Base-by-base conservation (phyloP, 2,329 filamentous ascomycete species). In the Nothophaeocryptopus gaeumannii region DNA sequence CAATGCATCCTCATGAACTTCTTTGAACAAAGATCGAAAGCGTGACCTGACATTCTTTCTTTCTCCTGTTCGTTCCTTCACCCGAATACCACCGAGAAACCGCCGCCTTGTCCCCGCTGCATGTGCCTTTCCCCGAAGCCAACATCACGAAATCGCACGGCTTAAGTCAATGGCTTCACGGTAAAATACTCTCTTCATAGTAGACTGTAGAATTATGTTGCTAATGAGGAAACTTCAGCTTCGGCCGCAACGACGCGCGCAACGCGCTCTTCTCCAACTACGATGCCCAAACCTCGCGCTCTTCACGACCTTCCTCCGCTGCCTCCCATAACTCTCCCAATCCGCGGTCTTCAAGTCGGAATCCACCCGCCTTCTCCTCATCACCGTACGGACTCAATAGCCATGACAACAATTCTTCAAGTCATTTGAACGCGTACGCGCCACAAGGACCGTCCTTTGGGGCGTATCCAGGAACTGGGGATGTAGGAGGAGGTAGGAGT, bases 221-320 rank as follows among this genome's bases (percentile, higher is more conserved):
- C 20, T 26, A 26, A 26, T 26, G 3, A 26, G 7, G 4, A 26
- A 4, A 4, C 7, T 26, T 26, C 20, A 26, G 20, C 20, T 26
- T 26, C 20, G 20, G 20, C 20, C 20, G 20, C 20, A 48, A 49
- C 59, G 69, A 71, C 58, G 63, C 66, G 53, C 70, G 70, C 61
- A 67, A 68, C 46, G 64, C 69, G 47, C 68, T 72, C 60, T 72
- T 72, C 64, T 67, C 66, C 46, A 59, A 55, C 58, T 70, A 70
- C 63, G 66, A 70, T 51, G 53, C 56, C 39, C 49, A 59, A 49
- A 56, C 54, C 48, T 52, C 59, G 39, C 63, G 63, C 36, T 61
- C 62, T 1, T 58, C 62, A 2, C 60, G 67, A 33, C 64, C 69
- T 11, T 60, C 64, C 11, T 63, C 67, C 39, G 60, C 67, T 35